phyloP scores from a whole-genome alignment of 495 filamentous ascomycete species.

The Xylaria cubensis region DNA sequence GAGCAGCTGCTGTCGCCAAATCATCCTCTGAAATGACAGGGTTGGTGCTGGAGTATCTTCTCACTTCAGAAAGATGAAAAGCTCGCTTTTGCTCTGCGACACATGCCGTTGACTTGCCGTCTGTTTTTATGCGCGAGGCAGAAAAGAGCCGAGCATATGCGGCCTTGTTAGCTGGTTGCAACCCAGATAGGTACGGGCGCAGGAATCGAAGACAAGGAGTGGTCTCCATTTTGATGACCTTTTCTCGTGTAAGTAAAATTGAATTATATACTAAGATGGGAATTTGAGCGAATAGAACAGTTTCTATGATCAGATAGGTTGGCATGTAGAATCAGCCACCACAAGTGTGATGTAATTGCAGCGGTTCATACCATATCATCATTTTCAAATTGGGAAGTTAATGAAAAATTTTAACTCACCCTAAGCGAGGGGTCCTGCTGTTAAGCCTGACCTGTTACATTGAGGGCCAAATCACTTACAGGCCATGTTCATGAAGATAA shows the following conservation, averaged over 20 bases:
- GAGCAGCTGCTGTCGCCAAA: constrained; percentile 16
- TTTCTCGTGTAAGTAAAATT: constrained; percentile 26
- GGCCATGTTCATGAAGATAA: background rate
- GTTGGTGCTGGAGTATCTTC: background rate
- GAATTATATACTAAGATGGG: background rate
- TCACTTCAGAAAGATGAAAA: background rate
- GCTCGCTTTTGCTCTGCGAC: constrained; percentile 10
- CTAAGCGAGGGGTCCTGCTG: background rate
- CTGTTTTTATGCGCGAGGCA: constrained; percentile 11
- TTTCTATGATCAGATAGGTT: constrained; percentile 50
- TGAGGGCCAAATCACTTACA: background rate
- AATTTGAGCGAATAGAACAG: background rate
- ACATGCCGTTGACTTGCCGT: constrained; percentile 18
- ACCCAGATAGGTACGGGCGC: constrained; percentile 56
- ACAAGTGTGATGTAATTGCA: constrained; percentile 77
- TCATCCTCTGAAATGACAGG: constrained; percentile 2
- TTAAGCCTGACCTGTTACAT: background rate
- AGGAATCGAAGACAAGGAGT: constrained; percentile 55
- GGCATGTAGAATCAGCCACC: constrained; percentile 66
- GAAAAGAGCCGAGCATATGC: constrained; percentile 37
- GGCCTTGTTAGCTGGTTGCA: constrained; percentile 36
- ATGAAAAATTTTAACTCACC: constrained; percentile 6
- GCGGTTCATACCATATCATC: constrained; percentile 78
- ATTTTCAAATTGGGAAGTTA: constrained; percentile 30
- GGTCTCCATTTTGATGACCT: constrained; percentile 45